Evolutionary conservation across 2,329 filamentous ascomycete species (phyloP).

Genomic region (Apiospora kogelbergensis): DNA sequence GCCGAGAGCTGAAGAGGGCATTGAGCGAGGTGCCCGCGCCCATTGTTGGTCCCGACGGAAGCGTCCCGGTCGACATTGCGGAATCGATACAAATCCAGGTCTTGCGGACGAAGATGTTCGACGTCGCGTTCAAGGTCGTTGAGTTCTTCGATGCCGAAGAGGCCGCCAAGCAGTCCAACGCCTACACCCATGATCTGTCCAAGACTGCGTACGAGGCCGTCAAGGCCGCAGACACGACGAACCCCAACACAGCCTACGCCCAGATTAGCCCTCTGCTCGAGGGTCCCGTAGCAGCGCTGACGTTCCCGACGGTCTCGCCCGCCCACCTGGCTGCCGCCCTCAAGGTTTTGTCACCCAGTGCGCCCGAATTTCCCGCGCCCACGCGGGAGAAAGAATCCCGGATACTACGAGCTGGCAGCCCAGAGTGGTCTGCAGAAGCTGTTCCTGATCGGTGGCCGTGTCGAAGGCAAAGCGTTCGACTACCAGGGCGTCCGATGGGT

Average conservation of each 20-base stretch:
- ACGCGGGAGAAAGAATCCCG: conserved; percentile 73
- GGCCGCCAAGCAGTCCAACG: conserved; percentile 36
- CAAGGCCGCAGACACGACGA: conserved; percentile 31
- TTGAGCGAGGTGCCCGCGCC: conserved; percentile 42
- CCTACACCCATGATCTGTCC: conserved; percentile 55
- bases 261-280: conserved; percentile 74
- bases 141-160: conserved; percentile 71
- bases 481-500: conserved; percentile 64
- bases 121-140: conserved; percentile 78
- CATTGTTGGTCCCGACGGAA: conserved; percentile 32
- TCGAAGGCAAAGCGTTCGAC: conserved; percentile 86
- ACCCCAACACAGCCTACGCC: conserved; percentile 44
- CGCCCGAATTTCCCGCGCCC: conserved; percentile 75
- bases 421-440: conserved; percentile 86
- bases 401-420: conserved; percentile 76
- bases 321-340: conserved; percentile 80
- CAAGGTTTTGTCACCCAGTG: conserved; percentile 71
- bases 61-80: conserved; percentile 49
- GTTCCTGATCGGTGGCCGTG: conserved; percentile 78
- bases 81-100: conserved; percentile 74
- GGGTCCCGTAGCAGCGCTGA: conserved; percentile 77
- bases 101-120: conserved; percentile 86
- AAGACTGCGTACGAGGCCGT: conserved; percentile 50
- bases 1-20: conserved; percentile 62
- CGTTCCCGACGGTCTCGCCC: conserved; percentile 81